A percentile compares a stretch with the other conserved stretches of the same genome.
phyloP scores from a whole-genome alignment of 495 filamentous ascomycete genomes.

The Penicillium angulare region DNA sequence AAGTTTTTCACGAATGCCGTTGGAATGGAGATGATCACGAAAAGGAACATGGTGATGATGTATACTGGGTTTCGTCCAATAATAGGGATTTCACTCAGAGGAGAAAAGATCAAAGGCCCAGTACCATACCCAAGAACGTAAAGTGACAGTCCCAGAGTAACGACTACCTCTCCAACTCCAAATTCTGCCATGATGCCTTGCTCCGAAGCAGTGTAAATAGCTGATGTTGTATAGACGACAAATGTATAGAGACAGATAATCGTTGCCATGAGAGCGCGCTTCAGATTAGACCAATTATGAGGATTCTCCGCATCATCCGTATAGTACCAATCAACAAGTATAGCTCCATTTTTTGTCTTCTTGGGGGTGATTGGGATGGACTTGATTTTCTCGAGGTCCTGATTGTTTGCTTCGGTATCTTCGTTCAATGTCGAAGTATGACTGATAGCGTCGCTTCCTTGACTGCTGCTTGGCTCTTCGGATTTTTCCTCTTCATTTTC shows the following conservation, averaged over 20 bases:
- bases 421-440: slow-evolving; percentile 20
- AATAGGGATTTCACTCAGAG: slow-evolving; percentile 48
- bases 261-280: slow-evolving; percentile 20
- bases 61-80: slow-evolving; percentile 53
- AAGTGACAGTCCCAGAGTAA: slow-evolving; percentile 49
- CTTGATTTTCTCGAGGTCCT: slow-evolving; percentile 39
- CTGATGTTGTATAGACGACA: slow-evolving; percentile 35
- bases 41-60: slow-evolving; percentile 50
- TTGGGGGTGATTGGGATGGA: slow-evolving; percentile 47
- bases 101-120: slow-evolving; percentile 48
- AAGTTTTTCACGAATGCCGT: slow-evolving; percentile 49
- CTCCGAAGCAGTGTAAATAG: slow-evolving; percentile 33
- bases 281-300: slow-evolving; percentile 49
- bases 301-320: slow-evolving; percentile 54
- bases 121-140: slow-evolving; percentile 53
- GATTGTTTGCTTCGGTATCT: slow-evolving; percentile 37
- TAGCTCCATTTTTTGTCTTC: slow-evolving; percentile 36
- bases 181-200: slow-evolving; percentile 39
- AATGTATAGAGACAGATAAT: slow-evolving; percentile 37
- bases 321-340: slow-evolving; percentile 57
- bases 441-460: slow-evolving; percentile 12
- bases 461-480: not conserved
- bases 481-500: slow-evolving; percentile 3
- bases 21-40: slow-evolving; percentile 49
- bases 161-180: slow-evolving; percentile 34